Percentiles rank a stretch among this genome's conserved stretches.
These are phyloP conservation scores for Salix udensis DNA, from an alignment of 345 rosid species.

Conservation along the genomic window DNA sequence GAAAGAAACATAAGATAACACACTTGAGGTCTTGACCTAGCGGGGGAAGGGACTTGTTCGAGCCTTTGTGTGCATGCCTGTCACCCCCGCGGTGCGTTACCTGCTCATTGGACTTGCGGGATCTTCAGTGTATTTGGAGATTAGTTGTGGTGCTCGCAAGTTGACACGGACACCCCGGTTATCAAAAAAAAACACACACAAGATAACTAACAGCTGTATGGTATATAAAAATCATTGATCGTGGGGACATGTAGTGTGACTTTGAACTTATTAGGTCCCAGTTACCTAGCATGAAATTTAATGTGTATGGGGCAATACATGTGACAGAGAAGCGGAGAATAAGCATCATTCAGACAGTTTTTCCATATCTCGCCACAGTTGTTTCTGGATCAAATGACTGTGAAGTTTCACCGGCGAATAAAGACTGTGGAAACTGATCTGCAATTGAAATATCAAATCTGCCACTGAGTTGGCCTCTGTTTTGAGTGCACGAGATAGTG, in stretches of 20 bases:
- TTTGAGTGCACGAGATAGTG: constrained; percentile 4
- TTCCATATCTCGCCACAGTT: not conserved
- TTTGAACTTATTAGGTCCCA: constrained; percentile 22
- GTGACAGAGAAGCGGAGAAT: constrained; percentile 29
- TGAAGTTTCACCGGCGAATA: not conserved
- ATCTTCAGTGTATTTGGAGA: too few relatives aligned
- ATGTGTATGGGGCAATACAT: constrained; percentile 31
- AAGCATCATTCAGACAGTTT: constrained; percentile 28
- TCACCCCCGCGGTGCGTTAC: too few relatives aligned
- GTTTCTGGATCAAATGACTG: not conserved
- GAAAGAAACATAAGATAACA: not conserved
- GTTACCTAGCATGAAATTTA: not conserved
- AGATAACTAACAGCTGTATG: not conserved
- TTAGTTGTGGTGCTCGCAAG: too few relatives aligned
- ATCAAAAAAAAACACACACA: not conserved
- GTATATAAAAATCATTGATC: not conserved
- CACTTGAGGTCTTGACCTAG: too few relatives aligned
- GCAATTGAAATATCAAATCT: not conserved
- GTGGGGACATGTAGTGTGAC: not conserved
- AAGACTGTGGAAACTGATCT: constrained; percentile 6
- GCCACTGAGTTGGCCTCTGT: not conserved
- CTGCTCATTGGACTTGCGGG: too few relatives aligned
- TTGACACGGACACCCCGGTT: too few relatives aligned
- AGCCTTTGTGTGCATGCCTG: too few relatives aligned
- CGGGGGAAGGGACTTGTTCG: too few relatives aligned